These are phyloP conservation scores for Candida anutae DNA, from an alignment of 1,139 yeast species.

Conservation along the genomic window DNA sequence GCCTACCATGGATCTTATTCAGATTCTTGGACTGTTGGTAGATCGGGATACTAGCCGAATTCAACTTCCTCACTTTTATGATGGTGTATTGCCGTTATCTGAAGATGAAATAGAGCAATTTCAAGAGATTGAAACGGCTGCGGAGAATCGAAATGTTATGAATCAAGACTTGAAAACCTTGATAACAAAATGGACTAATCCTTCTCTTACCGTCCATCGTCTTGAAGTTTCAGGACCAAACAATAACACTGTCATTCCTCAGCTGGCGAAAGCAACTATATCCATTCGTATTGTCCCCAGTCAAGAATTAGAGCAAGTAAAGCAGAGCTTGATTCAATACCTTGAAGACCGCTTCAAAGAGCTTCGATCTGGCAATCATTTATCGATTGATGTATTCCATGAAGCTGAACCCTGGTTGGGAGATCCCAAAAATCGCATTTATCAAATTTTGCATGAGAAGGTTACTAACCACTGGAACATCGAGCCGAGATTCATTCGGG, in stretches of 20 bases:
- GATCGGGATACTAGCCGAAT: conserved; percentile 42
- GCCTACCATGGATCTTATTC: conserved; percentile 81
- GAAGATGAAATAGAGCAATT: conserved; percentile 52
- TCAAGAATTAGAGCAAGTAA: conserved; percentile 59
- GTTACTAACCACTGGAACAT: conserved; percentile 55
- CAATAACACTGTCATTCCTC: conserved; percentile 85
- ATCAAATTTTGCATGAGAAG: conserved; percentile 53
- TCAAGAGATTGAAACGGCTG: conserved; percentile 47
- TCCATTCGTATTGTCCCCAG: conserved; percentile 88
- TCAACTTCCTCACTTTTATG: conserved; percentile 62
- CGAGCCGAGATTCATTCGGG: conserved; percentile 79
- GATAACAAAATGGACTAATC: conserved; percentile 84
- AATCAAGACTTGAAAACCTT: conserved; percentile 43
- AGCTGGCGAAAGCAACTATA: conserved; percentile 63
- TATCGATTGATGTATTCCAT: conserved; percentile 56
- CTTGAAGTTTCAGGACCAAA: conserved; percentile 86
- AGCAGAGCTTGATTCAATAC: conserved; percentile 38
- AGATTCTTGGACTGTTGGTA: conserved; percentile 56
- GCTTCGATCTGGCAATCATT: conserved; percentile 51
- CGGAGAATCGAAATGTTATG: conserved; percentile 12
- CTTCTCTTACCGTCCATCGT: conserved; percentile 85
- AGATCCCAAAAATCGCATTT: conserved; percentile 68
- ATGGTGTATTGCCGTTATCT: conserved; percentile 50
- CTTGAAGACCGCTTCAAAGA: conserved; percentile 36
- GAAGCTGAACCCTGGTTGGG: conserved; percentile 98